Evolutionary conservation across 2,329 filamentous ascomycete genomes (phyloP), one percentile per base, ranked within the genome.

Genomic region (Neonectria sp.): DNA sequence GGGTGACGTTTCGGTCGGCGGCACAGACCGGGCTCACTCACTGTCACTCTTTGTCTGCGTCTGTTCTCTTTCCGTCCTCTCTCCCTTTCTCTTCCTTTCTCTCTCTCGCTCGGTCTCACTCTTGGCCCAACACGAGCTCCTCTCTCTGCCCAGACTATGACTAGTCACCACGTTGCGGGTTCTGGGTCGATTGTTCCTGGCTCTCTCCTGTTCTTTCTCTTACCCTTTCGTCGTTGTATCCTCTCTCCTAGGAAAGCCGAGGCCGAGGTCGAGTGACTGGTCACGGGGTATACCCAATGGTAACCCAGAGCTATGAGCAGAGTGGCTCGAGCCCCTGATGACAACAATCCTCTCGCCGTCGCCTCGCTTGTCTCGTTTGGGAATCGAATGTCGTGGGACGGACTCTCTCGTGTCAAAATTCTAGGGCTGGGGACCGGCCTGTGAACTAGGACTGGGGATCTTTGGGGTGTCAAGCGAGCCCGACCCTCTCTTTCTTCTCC

Each of bases 281-380:
- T 75, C 73, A 75, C 71, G 70, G 68, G 68, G 69, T 56, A 65
- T 62, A 67, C 68, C 65, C 69, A 75, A 67, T 63, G 67, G 66
- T 55, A 63, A 68, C 73, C 71, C 71, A 66, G 70, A 69, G 70
- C 66, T 63, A 45, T 69, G 63, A 67, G 58, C n/a, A 71, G 57
- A 68, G 46, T 71, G 70, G 63, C 72, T 72, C 73, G 63, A 70
- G 69, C 63, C 68, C 37, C 37, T 71, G 67, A 72, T 75, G 68
- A 68, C 71, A 71, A 65, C 51, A 68, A 67, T 68, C 60, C 63
- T 71, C 55, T 60, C 65, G 55, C 64, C 55, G 52, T 60, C 56
- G 52, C 58, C 61, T 62, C 63, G 43, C 68, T 60, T 68, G 57
- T 59, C 56, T 64, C 63, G 51, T 53, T 53, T 61, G 24, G 48